phyloP scores from a whole-genome alignment of 2,329 filamentous ascomycete genomes.

The Exserohilum turcica region DNA sequence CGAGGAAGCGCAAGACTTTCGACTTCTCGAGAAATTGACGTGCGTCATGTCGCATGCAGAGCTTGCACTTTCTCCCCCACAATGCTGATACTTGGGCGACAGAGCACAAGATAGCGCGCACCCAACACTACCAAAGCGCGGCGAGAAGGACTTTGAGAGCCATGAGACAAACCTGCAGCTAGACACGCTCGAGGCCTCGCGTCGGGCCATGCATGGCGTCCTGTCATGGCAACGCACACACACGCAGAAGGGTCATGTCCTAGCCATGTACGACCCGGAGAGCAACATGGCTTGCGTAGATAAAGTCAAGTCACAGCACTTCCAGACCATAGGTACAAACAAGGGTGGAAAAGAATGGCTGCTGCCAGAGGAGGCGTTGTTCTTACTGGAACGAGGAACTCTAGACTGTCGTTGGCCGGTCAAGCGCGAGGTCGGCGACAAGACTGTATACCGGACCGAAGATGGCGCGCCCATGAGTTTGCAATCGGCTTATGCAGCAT shows the following conservation, averaged over 20 bases:
- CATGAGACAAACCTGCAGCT: conserved; percentile 86
- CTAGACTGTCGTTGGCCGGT: conserved; percentile 85
- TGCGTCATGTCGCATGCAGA: conserved; percentile 44
- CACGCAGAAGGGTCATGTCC: conserved; percentile 65
- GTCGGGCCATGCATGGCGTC: conserved; percentile 87
- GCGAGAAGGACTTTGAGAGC: conserved; percentile 96
- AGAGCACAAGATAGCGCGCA: conserved; percentile 31
- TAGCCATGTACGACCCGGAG: conserved; percentile 76
- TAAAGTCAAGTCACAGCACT: conserved; percentile 72
- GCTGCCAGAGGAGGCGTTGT: conserved; percentile 88
- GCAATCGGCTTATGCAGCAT: conserved; percentile 85
- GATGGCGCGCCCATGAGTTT: conserved; percentile 81
- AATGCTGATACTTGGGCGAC: conserved; percentile 11
- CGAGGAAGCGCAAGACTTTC: conserved; percentile 87
- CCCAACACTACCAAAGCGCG: conserved; percentile 79
- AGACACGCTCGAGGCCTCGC: conserved; percentile 76
- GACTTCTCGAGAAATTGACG: conserved; percentile 67
- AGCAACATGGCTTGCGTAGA: conserved; percentile 66
- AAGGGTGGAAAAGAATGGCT: conserved; percentile 70
- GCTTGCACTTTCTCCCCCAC: not conserved
- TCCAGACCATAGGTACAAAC: conserved; percentile 73
- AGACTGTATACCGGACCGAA: conserved; percentile 50
- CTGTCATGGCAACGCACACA: conserved; percentile 78
- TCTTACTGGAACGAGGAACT: conserved; percentile 83
- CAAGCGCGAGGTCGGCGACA: conserved; percentile 38